phyloP scores from a whole-genome alignment of 768 basidiomycete genomes.

The Suillus subluteus region DNA sequence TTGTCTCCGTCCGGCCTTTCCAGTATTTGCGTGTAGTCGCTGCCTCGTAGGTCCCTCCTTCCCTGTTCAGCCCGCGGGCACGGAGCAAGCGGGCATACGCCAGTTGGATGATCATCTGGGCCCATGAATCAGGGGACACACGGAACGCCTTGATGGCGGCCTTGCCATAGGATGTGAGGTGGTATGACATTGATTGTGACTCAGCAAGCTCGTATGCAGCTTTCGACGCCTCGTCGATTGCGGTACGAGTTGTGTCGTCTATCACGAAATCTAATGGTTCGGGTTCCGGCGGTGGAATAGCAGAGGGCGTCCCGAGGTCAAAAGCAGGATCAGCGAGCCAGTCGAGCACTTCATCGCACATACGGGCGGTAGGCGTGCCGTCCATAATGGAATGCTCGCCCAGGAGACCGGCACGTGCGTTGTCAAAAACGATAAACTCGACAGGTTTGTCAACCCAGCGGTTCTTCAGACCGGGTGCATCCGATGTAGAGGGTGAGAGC shows the following conservation, averaged over 20 bases:
- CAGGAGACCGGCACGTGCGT: constrained; percentile 81
- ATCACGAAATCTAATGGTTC: constrained; percentile 60
- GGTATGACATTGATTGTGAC: constrained; percentile 64
- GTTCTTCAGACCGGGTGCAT: constrained; percentile 60
- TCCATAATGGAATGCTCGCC: constrained; percentile 95
- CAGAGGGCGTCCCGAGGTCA: constrained; percentile 52
- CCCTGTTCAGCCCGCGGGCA: constrained; percentile 15
- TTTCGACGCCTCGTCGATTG: constrained; percentile 59
- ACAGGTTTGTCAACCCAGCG: constrained; percentile 92
- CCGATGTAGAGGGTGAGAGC: constrained; percentile 11
- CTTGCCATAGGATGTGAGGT: constrained; percentile 81
- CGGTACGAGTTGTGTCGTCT: constrained; percentile 38
- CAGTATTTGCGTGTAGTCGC: constrained; percentile 87
- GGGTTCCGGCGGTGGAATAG: constrained; percentile 35
- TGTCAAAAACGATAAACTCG: constrained; percentile 86
- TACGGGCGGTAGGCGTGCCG: constrained; percentile 77
- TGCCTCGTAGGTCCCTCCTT: constrained; percentile 91
- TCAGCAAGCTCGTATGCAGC: constrained; percentile 61
- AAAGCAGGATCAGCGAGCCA: constrained; percentile 63
- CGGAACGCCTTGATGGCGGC: constrained; percentile 82
- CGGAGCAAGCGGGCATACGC: constrained; percentile 75
- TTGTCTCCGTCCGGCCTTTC: constrained; percentile 94
- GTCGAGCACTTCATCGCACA: constrained; percentile 72
- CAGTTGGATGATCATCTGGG: constrained; percentile 89
- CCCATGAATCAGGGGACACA: constrained; percentile 94